Evolutionary conservation across 352 stramenopile genomes (phyloP).

Genomic region (Globisporangium mamillatum): DNA sequence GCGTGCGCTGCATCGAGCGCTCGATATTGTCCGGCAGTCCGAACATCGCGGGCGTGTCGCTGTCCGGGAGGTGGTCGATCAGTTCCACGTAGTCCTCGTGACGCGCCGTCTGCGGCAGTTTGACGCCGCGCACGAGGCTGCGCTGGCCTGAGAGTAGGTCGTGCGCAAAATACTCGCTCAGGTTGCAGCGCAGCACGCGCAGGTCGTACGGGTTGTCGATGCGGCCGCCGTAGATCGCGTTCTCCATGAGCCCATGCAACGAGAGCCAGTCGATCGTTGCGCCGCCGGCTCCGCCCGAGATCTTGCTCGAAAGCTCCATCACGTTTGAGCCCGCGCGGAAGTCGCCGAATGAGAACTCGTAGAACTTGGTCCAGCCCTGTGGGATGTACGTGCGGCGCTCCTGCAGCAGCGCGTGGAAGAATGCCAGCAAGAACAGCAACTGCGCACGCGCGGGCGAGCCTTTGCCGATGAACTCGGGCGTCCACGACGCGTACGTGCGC

Average conservation of each 20-base stretch:
- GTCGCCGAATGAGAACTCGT: constrained; percentile 95
- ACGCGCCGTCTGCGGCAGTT: constrained; percentile 60
- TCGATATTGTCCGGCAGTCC: constrained; percentile 94
- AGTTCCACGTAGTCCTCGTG: constrained; percentile 70
- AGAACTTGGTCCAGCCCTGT: constrained; percentile 96
- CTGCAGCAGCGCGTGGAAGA: constrained; percentile 88
- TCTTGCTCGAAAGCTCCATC: constrained; percentile 76
- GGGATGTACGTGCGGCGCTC: constrained; percentile 92
- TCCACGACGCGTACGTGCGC: constrained; percentile 89
- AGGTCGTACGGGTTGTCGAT: constrained; percentile 94
- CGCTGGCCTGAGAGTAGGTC: constrained; percentile 73
- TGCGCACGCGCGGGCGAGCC: constrained; percentile 46
- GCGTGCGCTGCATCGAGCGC: constrained; percentile 89
- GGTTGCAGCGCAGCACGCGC: constrained; percentile 86
- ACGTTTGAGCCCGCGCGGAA: constrained; percentile 91
- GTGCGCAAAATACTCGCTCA: constrained; percentile 84
- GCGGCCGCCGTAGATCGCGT: constrained; percentile 93
- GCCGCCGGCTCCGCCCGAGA: constrained; percentile 13
- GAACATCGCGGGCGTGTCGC: constrained; percentile 84
- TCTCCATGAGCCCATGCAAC: constrained; percentile 95
- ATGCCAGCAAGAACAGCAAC: constrained; percentile 87
- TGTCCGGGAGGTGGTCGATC: constrained; percentile 72
- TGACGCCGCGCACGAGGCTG: constrained; percentile 58
- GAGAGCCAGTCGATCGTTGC: constrained; percentile 83
- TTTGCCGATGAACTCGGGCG: constrained; percentile 63